A percentile compares a stretch with the other conserved stretches of the same genome.
Evolutionary conservation across 768 basidiomycete genomes (phyloP).

Genomic region (Mrakia blollopis): DNA sequence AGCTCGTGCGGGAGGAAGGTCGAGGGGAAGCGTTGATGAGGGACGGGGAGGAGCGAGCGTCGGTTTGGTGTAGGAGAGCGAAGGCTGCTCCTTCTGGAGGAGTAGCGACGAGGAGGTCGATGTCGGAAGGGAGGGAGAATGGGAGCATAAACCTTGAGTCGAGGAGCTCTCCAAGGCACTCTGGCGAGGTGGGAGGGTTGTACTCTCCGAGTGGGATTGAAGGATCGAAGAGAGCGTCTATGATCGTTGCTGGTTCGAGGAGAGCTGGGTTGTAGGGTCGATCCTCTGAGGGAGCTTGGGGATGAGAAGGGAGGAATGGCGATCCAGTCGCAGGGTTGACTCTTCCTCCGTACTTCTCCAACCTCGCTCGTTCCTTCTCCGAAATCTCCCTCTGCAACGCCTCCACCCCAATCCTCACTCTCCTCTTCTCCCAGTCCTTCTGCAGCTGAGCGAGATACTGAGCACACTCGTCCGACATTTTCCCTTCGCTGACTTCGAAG

Average conservation of each 20-base stretch:
- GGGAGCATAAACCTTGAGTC: slow-evolving; percentile 93
- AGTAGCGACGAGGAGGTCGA: slow-evolving; percentile 65
- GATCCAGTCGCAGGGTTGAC: no score
- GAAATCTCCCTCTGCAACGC: slow-evolving; percentile 73
- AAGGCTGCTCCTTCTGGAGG: slow-evolving; percentile 39
- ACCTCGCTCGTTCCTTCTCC: slow-evolving; percentile 18
- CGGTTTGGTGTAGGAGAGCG: slow-evolving; percentile 31
- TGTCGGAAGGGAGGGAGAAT: slow-evolving; percentile 66
- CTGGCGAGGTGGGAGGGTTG: slow-evolving; percentile 71
- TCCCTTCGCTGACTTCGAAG: slow-evolving; percentile 88
- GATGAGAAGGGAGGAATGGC: neutral
- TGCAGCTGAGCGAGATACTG: slow-evolving; percentile 93
- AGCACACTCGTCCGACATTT: slow-evolving; percentile 90
- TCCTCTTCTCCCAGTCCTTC: slow-evolving; percentile 93
- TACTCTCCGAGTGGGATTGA: slow-evolving; percentile 61
- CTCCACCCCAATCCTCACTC: slow-evolving; percentile 80
- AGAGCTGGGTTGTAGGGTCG: slow-evolving; percentile 21
- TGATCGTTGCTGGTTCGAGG: slow-evolving; percentile 40
- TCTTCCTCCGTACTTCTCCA: slow-evolving; percentile 14
- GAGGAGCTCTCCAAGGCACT: slow-evolving; percentile 80
- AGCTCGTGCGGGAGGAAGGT: slow-evolving; percentile 39
- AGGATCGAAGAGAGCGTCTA: slow-evolving; percentile 77
- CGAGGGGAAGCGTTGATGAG: slow-evolving; percentile 29
- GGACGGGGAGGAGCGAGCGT: slow-evolving; percentile 19
- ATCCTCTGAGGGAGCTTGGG: neutral